phyloP scores from a whole-genome alignment of 306 rosid species.

The Lagenaria siceraria region DNA sequence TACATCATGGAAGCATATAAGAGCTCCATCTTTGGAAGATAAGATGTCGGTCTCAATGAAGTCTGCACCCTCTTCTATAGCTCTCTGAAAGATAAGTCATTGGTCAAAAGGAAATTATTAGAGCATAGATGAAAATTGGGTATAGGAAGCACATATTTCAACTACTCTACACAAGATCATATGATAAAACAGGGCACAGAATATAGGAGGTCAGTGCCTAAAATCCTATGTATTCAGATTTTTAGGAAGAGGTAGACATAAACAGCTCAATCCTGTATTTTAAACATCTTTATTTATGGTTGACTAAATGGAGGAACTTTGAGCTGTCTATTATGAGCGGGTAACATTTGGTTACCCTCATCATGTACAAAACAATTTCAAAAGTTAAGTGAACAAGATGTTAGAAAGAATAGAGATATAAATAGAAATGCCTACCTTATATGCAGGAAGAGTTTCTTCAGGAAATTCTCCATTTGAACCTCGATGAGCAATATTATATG shows the following conservation, averaged over 20 bases:
- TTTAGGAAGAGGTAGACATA: background rate
- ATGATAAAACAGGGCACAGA: background rate
- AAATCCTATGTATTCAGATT: background rate
- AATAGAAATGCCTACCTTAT: constrained; percentile 28
- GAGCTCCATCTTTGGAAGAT: constrained; percentile 84
- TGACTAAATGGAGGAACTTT: background rate
- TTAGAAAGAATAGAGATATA: background rate
- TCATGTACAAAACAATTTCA: background rate
- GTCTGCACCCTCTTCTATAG: constrained; percentile 93
- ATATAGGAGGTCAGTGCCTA: background rate
- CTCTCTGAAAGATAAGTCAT: constrained; percentile 43
- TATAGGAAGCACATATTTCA: background rate
- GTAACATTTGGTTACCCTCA: background rate
- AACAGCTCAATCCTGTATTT: background rate
- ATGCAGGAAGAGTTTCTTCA: constrained; percentile 76
- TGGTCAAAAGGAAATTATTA: background rate
- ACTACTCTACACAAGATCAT: background rate
- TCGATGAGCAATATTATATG: constrained; percentile 80
- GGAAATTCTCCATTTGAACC: constrained; percentile 93
- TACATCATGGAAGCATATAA: constrained; percentile 74
- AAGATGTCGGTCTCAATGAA: constrained; percentile 85
- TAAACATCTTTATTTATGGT: background rate
- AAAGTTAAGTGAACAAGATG: background rate
- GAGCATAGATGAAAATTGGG: background rate
- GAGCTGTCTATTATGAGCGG: background rate